These are phyloP conservation scores for Neonectria hederae DNA, from an alignment of 2,329 filamentous ascomycete species.

Conservation along the genomic window DNA sequence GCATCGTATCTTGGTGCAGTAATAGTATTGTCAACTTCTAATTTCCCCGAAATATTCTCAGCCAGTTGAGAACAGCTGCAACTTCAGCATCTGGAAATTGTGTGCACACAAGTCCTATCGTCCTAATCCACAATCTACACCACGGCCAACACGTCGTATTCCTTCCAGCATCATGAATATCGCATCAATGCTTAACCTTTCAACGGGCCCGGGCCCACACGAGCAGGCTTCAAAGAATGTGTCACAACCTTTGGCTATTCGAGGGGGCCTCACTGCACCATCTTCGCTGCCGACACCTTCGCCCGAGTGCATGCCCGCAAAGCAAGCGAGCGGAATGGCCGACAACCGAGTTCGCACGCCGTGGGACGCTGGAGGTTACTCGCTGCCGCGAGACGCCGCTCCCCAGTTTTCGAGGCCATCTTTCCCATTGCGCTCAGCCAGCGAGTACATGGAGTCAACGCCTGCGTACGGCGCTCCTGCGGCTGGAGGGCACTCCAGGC, in stretches of 20 bases:
- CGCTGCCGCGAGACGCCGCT: slow-evolving; percentile 54
- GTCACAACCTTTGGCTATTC: slow-evolving; percentile 14
- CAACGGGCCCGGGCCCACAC: slow-evolving; percentile 29
- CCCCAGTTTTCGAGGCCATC: slow-evolving; percentile 44
- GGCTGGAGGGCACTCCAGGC: slow-evolving; percentile 41
- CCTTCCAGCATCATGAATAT: slow-evolving; percentile 31
- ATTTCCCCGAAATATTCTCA: slow-evolving; percentile 8
- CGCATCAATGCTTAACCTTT: slow-evolving; percentile 37
- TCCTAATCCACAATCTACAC: slow-evolving; percentile 15
- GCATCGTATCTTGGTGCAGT: slow-evolving; percentile 20
- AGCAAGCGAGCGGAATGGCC: slow-evolving; percentile 32
- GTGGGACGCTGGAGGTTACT: slow-evolving; percentile 62
- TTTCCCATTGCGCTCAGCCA: slow-evolving; percentile 36
- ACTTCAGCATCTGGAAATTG: neutral
- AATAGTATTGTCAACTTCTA: slow-evolving; percentile 27
- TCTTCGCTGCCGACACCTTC: slow-evolving; percentile 47
- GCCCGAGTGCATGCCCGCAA: slow-evolving; percentile 43
- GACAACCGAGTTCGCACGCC: slow-evolving; percentile 52
- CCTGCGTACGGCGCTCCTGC: slow-evolving; percentile 28
- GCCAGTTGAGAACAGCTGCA: slow-evolving; percentile 6
- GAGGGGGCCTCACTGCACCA: slow-evolving; percentile 17
- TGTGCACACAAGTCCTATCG: neutral
- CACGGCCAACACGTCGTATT: slow-evolving; percentile 6
- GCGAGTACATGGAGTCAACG: slow-evolving; percentile 36
- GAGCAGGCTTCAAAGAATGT: slow-evolving; percentile 20